A percentile compares a stretch with the other conserved stretches of the same genome.
These are phyloP conservation scores for Seminavis robusta DNA, from an alignment of 108 stramenopile genomes.

Conservation along the genomic window DNA sequence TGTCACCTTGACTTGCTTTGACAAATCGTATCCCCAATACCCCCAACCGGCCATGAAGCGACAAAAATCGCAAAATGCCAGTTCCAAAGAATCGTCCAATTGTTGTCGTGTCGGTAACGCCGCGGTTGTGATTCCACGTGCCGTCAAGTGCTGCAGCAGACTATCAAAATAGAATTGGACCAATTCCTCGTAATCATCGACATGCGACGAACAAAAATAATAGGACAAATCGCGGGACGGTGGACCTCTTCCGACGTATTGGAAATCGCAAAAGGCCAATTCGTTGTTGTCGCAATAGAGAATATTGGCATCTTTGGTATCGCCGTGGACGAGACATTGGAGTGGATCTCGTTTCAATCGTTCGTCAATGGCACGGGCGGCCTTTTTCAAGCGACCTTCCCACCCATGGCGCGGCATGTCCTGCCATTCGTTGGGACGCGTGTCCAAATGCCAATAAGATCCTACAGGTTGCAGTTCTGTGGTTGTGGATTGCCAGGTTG, in stretches of 20 bases:
- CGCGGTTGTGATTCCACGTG: too few relatives aligned
- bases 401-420: constrained; percentile 55
- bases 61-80: constrained; percentile 65
- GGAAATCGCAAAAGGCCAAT: constrained; percentile 70
- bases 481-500: too few relatives aligned
- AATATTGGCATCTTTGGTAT: constrained; percentile 73
- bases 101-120: constrained; percentile 34
- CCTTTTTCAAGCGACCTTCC: constrained; percentile 64
- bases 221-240: constrained; percentile 71
- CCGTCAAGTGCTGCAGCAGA: constrained; percentile 13
- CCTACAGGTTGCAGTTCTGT: constrained; percentile 46
- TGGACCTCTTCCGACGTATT: constrained; percentile 64
- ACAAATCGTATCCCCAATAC: constrained; percentile 55
- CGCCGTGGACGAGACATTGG: constrained; percentile 72
- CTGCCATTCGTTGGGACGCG: constrained; percentile 66
- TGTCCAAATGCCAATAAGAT: constrained; percentile 76
- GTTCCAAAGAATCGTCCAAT: constrained; percentile 41
- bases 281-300: constrained; percentile 10
- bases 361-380: constrained; percentile 64
- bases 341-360: constrained; percentile 53
- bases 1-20: constrained; percentile 18
- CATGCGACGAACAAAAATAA: constrained; percentile 54
- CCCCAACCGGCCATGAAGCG: constrained; percentile 78
- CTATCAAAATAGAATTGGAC: constrained; percentile 35
- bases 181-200: constrained; percentile 16